phyloP scores from a whole-genome alignment of 768 basidiomycete species.

The Termitomyces sp. region DNA sequence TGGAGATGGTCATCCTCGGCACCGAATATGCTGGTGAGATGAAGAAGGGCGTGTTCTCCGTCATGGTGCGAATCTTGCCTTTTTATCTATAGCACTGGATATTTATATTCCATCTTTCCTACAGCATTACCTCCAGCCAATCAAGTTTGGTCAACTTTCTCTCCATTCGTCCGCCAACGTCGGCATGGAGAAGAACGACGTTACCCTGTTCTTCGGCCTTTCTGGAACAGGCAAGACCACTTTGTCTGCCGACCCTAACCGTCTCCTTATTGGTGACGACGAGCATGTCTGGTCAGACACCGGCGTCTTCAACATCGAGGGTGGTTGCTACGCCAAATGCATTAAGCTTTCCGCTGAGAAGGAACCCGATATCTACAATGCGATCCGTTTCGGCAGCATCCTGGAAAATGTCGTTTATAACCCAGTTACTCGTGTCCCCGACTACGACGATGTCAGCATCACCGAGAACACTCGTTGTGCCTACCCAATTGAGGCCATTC shows the following conservation, averaged over 20 bases:
- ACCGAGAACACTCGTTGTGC: constrained; percentile 99
- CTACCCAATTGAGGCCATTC: constrained; percentile 97
- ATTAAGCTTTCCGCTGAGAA: constrained; percentile 96
- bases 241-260: constrained; percentile 92
- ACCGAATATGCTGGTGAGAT: constrained; percentile 99
- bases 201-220: constrained; percentile 98
- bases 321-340: constrained; percentile 98
- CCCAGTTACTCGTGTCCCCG: constrained; percentile 74
- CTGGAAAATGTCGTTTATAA: constrained; percentile 99
- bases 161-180: constrained; percentile 98
- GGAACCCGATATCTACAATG: constrained; percentile 96
- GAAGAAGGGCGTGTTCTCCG: constrained; percentile 99
- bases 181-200: constrained; percentile 83
- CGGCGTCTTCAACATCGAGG: constrained; percentile 99
- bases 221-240: constrained; percentile 99
- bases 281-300: constrained; percentile 99
- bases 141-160: constrained; percentile 97
- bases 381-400: constrained; percentile 93
- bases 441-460: constrained; percentile 95
- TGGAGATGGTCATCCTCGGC: constrained; percentile 99
- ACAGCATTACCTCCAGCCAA: constrained; percentile 95
- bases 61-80: constrained; percentile 64
- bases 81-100: constrained; percentile 6
- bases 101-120: constrained; percentile 13
- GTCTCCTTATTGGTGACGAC: constrained; percentile 95